Base-by-base conservation (phyloP, 2,329 filamentous ascomycete species). In the Phymatotrichopsis omnivora region DNA sequence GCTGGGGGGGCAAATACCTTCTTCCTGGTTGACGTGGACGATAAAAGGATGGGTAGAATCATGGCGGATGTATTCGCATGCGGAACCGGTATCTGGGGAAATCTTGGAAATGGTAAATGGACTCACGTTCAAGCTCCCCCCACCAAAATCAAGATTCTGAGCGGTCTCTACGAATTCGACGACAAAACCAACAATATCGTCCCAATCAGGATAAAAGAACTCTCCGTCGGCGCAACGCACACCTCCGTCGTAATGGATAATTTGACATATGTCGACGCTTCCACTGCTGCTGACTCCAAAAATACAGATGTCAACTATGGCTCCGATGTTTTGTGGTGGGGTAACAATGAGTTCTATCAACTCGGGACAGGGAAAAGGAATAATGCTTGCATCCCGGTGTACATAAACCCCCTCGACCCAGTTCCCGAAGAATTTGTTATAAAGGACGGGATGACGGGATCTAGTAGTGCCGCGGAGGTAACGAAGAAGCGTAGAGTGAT, bases 281-380 rank as follows among this genome's bases (percentile, higher is more conserved):
- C 71, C 2, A 62, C 64, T 51, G 57, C 63, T 12, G 71, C 72
- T 1, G 67, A 75, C 30, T 81, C 83, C 54, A 30, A 35, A 3
- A 36, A 24, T 12, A 17, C 40, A 14, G 82, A 86, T 58, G 85
- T 79, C 1, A 87, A 91, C 61, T 94, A 80, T 76, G 91, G 91
- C 37, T 78, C 82, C 4, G 91, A 96, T 61, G 79, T 87, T 23
- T 63, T 96, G 1, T 93, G 85, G 70, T 98, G 87, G 85, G 91
- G 91, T 51, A 85, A 85, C 42, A 98, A 96, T 59, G 87, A 96
- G 66, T 76, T 80, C 61, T 95, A 82, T 63, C 91, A 98, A 65
- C 74, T 98, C 20, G 91, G 91, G 10, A 95, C 82, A 1, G 87
- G 91, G 22, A 93, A 82, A 68, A 70, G 89, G 51, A 91, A 76